These are phyloP conservation scores for Hypoxylon sp. DNA, from an alignment of 2,329 filamentous ascomycete species.

Conservation along the genomic window DNA sequence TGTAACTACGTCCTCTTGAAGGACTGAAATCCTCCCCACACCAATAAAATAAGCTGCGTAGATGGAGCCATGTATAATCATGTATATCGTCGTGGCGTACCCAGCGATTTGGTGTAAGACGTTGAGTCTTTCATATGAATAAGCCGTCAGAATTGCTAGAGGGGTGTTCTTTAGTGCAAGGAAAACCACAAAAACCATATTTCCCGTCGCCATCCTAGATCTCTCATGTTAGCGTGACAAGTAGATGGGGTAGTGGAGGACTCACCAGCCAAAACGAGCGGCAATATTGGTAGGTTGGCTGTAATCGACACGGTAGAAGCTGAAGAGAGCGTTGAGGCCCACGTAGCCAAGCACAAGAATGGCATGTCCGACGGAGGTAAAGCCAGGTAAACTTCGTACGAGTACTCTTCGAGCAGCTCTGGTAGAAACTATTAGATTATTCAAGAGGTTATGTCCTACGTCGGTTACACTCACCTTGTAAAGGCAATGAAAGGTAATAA, in stretches of 20 bases:
- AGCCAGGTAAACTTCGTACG: constrained; percentile 55
- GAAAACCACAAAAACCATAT: constrained; percentile 63
- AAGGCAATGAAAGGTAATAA: constrained; percentile 44
- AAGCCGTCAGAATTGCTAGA: constrained; percentile 59
- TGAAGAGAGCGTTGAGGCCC: constrained; percentile 55
- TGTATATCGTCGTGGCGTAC: constrained; percentile 58
- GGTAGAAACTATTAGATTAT: constrained; percentile 20
- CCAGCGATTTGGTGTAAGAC: constrained; percentile 63
- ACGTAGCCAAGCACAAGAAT: constrained; percentile 55
- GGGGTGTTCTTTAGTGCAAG: constrained; percentile 66
- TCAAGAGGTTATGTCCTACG: background rate
- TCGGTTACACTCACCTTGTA: constrained; percentile 45
- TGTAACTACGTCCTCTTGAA: constrained; percentile 53
- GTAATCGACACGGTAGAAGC: constrained; percentile 51
- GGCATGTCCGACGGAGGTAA: constrained; percentile 59
- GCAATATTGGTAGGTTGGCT: constrained; percentile 49
- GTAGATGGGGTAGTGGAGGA: background rate
- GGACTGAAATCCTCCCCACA: constrained; percentile 37
- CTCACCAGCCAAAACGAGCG: constrained; percentile 54
- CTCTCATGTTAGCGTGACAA: constrained; percentile 33
- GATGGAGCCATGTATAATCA: constrained; percentile 57
- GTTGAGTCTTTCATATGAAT: constrained; percentile 64
- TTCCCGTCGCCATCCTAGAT: constrained; percentile 62
- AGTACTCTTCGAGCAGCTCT: constrained; percentile 47
- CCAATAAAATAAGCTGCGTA: constrained; percentile 55